Conservation (phyloP, 1,284 basidiomycete genomes). For the Megacollybia platyphylla region DNA sequence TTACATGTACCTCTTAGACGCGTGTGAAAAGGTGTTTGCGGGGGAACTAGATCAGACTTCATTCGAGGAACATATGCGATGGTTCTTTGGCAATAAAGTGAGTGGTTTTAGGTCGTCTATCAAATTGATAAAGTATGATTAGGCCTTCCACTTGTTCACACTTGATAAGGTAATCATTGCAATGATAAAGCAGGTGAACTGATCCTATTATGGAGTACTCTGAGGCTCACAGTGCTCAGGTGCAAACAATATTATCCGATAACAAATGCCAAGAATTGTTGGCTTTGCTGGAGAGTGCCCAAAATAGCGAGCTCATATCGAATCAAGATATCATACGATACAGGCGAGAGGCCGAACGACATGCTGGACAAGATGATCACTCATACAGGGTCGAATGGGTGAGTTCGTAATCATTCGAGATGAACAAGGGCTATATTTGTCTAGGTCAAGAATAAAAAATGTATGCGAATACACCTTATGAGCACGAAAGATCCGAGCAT, state of each 20-base stretch:
- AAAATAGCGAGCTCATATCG: conserved; percentile 37
- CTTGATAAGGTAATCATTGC: conserved; percentile 84
- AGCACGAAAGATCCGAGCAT: conserved; percentile 72
- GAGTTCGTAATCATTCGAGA: conserved; percentile 17
- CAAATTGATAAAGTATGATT: conserved; percentile 14
- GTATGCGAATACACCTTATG: conserved; percentile 69
- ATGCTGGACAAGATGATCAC: conserved; percentile 82
- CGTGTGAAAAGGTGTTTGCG: conserved; percentile 91
- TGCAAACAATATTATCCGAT: conserved; percentile 73
- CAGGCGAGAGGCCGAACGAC: conserved; percentile 80
- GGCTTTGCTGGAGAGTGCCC: conserved; percentile 43
- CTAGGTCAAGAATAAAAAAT: conserved; percentile 53
- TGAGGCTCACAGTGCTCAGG: conserved; percentile 25
- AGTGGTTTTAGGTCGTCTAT: conserved; percentile 5
- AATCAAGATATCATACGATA: conserved; percentile 81
- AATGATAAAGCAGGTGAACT: conserved; percentile 76
- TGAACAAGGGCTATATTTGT: neutral
- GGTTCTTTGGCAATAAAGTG: conserved; percentile 94
- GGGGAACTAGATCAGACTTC: conserved; percentile 81
- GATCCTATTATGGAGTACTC: conserved; percentile 1
- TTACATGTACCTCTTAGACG: conserved; percentile 82
- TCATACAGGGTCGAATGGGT: conserved; percentile 92
- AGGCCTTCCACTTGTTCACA: conserved; percentile 85
- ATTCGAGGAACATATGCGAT: conserved; percentile 92
- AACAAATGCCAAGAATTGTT: conserved; percentile 65